Evolutionary conservation across 768 basidiomycete species (phyloP), one percentile per base, ranked within the genome.

Genomic region (Butyriboletus loyo): DNA sequence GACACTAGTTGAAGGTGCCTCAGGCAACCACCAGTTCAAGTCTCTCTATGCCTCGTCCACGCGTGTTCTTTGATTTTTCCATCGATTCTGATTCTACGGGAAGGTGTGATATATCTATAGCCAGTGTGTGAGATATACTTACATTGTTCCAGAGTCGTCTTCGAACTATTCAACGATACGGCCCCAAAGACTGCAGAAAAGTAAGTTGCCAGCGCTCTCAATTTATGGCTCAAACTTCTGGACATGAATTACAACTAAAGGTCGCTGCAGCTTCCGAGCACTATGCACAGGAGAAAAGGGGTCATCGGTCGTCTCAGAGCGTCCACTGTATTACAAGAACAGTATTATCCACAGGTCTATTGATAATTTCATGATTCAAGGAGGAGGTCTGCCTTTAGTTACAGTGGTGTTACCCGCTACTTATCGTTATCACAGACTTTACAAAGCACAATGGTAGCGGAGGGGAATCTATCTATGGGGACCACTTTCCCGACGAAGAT

Each of bases 241-340:
- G 24, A 37, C 38, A 34, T 51, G 22, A 5, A 45, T 10, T 2
- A 38, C 21, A 56, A 37, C 55, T 68, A 32, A 63, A 45, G 9
- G 46, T 46, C 15, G 11, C 17, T 22, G 13, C 41, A 95, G 92
- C 71, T 95, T 95, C 67, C 82, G 92, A 39, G 82, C 85, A 4
- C 73, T 96, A 47, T 92, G 89, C 66, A 95, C 92, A 1, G 93
- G 93, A 9, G 89, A 92, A 67, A 84, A 82, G 62, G 93, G 92
- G 5, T 60, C 86, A 7, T 90, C 89, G 0, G 67, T 77, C 1
- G 65, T 75, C 21, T 77, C 82, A 2, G 79, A 85, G n/a, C 69
- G 82, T 10, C 86, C 89, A 7, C 75, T 95, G 5, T 88, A 86
- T 72, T 94, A 92, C 79, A 92, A 90, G 71, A 83, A 83, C 61